Base-by-base conservation (phyloP, 352 stramenopile species). In the Globisporangium carolinianum region DNA sequence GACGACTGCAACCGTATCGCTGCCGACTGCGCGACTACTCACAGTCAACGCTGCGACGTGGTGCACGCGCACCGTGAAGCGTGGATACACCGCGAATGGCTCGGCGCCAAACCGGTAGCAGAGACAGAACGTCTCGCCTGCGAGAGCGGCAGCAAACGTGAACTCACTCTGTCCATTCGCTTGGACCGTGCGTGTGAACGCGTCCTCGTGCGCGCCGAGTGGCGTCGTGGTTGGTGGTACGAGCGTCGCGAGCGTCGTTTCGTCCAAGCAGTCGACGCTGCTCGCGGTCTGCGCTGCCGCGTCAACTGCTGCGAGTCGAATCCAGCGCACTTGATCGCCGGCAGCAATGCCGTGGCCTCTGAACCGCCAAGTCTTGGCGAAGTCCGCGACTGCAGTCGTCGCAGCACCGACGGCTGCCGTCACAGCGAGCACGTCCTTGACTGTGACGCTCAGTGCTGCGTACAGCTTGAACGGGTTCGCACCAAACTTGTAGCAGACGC, bases 101-200 rank as follows among this genome's bases (percentile, higher is more conserved):
- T 89, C 76, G n/a, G 67, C 70, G 5, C 73, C 79, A 58, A 87
- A 89, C 47, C 85, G 81, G 63, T 86, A 87, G 50, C 79, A 89
- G 3, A 89, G 56, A 35, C 64, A 82, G 41, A 79, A 89, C 0
- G 57, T 79, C 10, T 81, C 82, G 5, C 79, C 76, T 17, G 73
- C 66, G 24, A 65, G 79, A 47, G 56, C 36, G 6, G 51, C 58
- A 12, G 70, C 68, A 58, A 89, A 87, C 0, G 62, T 57, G 14
- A 86, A 72, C 0, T 58, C 53, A 1, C 63, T 47, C 9, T 57
- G 37, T 3, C 61, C 54, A 5, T 53, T 36, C n/a, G 53, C 12
- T 1, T 55, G 37, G 38, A 88, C 47, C 3, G 57, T 39, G 11
- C 75, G 69, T 5, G 78, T 86, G 36, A 79, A 78, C 4, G 67